Percentiles rank a stretch among this genome's conserved stretches.
Conservation (phyloP, 768 basidiomycete genomes). For the Lactarius psammicola region DNA sequence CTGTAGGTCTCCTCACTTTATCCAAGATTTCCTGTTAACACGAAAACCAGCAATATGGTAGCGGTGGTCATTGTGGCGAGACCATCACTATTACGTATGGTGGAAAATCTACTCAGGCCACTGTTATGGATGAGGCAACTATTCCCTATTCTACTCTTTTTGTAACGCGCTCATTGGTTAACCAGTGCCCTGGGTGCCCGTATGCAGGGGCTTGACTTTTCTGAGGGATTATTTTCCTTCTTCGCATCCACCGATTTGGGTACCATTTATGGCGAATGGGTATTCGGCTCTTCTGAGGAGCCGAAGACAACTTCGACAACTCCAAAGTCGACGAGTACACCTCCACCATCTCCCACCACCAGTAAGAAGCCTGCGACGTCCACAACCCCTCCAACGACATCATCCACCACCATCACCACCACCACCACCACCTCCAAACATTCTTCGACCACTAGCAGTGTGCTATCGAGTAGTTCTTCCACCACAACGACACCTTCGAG, state of each 20-base stretch:
- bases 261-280: constrained; percentile 52
- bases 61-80: constrained; percentile 37
- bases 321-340: constrained; percentile 1
- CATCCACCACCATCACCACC: not conserved
- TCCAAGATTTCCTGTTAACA: not conserved
- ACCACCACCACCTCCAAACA: not conserved
- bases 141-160: not conserved
- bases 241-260: constrained; percentile 47
- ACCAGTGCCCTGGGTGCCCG: constrained; percentile 61
- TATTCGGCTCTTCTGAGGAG: constrained; percentile 31
- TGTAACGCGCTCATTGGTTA: not conserved
- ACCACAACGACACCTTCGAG: not conserved
- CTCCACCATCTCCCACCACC: not conserved
- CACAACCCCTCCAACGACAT: not conserved
- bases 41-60: constrained; percentile 29
- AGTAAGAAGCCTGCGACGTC: not conserved
- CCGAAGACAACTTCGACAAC: not conserved
- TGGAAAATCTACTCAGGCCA: constrained; percentile 37
- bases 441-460: not conserved
- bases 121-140: constrained; percentile 35
- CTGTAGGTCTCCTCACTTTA: not conserved
- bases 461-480: not conserved
- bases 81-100: constrained; percentile 38
- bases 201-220: constrained; percentile 59
- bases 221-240: constrained; percentile 54